Evolutionary conservation across 2,329 filamentous ascomycete species (phyloP).

Genomic region (Talaromyces sp.): DNA sequence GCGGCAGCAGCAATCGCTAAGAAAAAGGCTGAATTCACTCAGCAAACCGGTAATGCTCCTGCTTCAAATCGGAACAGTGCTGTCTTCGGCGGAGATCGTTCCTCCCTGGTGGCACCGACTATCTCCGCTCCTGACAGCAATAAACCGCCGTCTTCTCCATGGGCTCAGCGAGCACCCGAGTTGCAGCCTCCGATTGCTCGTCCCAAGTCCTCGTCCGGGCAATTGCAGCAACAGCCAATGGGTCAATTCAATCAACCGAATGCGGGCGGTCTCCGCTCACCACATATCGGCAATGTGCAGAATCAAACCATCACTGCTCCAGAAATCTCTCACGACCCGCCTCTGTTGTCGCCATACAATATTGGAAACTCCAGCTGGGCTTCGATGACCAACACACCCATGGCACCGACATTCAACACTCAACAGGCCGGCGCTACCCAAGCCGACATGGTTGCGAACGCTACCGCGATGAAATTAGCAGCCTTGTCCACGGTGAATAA

Average conservation of each 20-base stretch:
- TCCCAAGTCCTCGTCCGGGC: conserved; percentile 72
- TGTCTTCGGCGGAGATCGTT: conserved; percentile 66
- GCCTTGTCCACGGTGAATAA: conserved; percentile 98
- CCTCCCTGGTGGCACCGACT: conserved; percentile 68
- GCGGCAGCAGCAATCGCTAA: conserved; percentile 97
- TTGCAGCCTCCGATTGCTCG: conserved; percentile 52
- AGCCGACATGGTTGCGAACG: conserved; percentile 97
- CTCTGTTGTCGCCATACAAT: conserved; percentile 75
- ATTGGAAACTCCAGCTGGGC: conserved; percentile 90
- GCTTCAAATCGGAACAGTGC: conserved; percentile 91
- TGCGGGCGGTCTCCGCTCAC: conserved; percentile 73
- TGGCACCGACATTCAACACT: conserved; percentile 77
- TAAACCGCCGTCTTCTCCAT: conserved; percentile 73
- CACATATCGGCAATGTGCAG: conserved; percentile 72
- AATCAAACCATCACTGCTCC: conserved; percentile 74
- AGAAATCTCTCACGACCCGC: conserved; percentile 68
- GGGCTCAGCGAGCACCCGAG: conserved; percentile 60
- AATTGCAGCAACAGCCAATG: conserved; percentile 63
- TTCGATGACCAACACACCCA: conserved; percentile 96
- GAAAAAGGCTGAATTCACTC: conserved; percentile 95
- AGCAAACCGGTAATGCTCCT: conserved; percentile 85
- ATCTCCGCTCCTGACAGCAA: conserved; percentile 65
- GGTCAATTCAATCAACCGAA: conserved; percentile 89
- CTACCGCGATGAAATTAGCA: conserved; percentile 97
- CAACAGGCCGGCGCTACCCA: conserved; percentile 60